Percentiles rank a stretch among this genome's conserved stretches.
Evolutionary conservation across 2,329 filamentous ascomycete genomes (phyloP).

Genomic region (Penicillium digitatum): DNA sequence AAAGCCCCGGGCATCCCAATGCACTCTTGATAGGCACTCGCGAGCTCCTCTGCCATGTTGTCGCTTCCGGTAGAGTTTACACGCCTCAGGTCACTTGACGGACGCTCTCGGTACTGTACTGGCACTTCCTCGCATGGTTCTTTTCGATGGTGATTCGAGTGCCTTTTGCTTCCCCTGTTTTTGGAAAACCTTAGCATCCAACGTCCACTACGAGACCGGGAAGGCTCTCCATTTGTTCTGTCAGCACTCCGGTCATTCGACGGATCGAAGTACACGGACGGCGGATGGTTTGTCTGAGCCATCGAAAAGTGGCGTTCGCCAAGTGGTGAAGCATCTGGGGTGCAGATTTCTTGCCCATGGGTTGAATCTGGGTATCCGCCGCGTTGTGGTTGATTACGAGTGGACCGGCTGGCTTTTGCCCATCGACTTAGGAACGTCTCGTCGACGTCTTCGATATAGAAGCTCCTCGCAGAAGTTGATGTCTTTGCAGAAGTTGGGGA

Average conservation of each 20-base stretch:
- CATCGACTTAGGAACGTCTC: background rate
- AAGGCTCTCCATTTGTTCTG: background rate
- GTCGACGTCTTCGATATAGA: slow-evolving; percentile 5
- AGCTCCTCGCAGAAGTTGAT: background rate
- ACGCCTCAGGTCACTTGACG: slow-evolving; percentile 11
- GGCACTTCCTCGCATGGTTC: slow-evolving; percentile 12
- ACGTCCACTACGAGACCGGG: slow-evolving; percentile 10
- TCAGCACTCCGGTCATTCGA: background rate
- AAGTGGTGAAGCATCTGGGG: background rate
- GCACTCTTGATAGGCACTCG: slow-evolving; percentile 25
- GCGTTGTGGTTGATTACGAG: background rate
- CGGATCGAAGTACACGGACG: slow-evolving; percentile 2
- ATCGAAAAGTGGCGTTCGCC: background rate
- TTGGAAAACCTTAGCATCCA: slow-evolving; percentile 16
- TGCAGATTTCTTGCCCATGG: background rate
- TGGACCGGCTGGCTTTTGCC: background rate
- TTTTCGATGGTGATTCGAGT: slow-evolving; percentile 6
- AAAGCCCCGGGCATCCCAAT: slow-evolving; percentile 26
- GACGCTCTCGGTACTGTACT: slow-evolving; percentile 9
- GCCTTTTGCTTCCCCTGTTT: slow-evolving; percentile 9
- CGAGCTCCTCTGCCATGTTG: slow-evolving; percentile 17
- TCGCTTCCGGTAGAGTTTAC: slow-evolving; percentile 16
- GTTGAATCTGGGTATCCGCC: background rate
- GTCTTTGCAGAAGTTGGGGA: background rate
- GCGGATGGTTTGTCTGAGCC: background rate